phyloP scores from a whole-genome alignment of 192 early-diverging fungal genomes.

The Phlyctochytrium bullatum region DNA sequence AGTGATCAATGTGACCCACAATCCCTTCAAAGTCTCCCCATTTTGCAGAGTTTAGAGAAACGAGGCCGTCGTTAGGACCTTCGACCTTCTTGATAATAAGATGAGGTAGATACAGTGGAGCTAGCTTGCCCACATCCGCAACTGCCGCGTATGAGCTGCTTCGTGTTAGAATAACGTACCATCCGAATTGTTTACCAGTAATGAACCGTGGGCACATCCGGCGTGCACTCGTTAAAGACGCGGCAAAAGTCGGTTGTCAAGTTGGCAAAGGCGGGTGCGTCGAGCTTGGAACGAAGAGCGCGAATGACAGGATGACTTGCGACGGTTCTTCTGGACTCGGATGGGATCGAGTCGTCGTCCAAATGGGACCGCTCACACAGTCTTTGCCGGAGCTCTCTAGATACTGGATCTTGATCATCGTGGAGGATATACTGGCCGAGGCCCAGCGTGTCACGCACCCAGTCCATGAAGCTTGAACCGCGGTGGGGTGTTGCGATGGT shows the following conservation, averaged over 20 bases:
- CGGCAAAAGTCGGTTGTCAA: constrained; percentile 84
- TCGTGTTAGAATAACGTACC: too few species aligned
- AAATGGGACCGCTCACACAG: background rate
- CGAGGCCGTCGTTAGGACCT: constrained; percentile 92
- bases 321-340: background rate
- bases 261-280: constrained; percentile 89
- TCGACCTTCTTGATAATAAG: constrained; percentile 74
- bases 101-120: constrained; percentile 75
- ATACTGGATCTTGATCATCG: constrained; percentile 39
- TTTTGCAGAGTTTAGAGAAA: constrained; percentile 73
- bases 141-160: constrained; percentile 57
- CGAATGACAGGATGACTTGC: constrained; percentile 48
- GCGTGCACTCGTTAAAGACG: constrained; percentile 85
- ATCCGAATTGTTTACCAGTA: constrained; percentile 78
- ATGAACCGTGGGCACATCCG: constrained; percentile 67
- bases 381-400: constrained; percentile 12
- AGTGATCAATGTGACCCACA: constrained; percentile 77
- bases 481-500: constrained; percentile 94
- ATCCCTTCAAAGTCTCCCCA: constrained; percentile 88
- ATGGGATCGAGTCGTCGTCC: constrained; percentile 1
- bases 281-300: constrained; percentile 54
- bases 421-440: constrained; percentile 56
- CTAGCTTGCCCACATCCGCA: constrained; percentile 55
- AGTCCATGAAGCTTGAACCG: constrained; percentile 92
- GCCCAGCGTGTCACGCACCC: constrained; percentile 81